Conservation (phyloP, 2,329 filamentous ascomycete species). For the Monilinia fructigena region DNA sequence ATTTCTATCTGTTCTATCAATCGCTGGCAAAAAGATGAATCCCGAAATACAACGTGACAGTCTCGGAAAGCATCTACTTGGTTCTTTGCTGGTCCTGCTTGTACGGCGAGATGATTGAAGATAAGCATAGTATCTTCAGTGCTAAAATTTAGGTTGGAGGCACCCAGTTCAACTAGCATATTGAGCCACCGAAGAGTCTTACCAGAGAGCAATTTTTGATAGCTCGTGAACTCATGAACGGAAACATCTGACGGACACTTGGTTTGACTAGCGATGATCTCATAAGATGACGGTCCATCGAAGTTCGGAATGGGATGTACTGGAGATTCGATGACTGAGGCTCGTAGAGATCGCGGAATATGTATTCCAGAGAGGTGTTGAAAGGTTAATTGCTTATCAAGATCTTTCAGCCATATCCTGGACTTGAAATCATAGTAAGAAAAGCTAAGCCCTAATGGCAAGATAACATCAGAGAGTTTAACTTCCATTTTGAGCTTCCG, state of each 20-base stretch:
- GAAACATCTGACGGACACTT: slow-evolving; percentile 48
- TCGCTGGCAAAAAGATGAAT: slow-evolving; percentile 50
- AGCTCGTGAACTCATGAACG: slow-evolving; percentile 50
- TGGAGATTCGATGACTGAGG: no score
- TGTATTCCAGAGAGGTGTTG: no score
- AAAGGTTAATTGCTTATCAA: no score
- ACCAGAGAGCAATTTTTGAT: slow-evolving; percentile 47
- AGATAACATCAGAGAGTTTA: no score
- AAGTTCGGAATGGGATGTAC: slow-evolving; percentile 14
- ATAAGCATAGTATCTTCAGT: slow-evolving; percentile 47
- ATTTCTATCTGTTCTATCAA: slow-evolving; percentile 49
- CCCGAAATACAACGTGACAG: slow-evolving; percentile 50
- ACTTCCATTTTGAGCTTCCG: no score
- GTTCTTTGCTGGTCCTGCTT: slow-evolving; percentile 51
- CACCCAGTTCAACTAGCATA: slow-evolving; percentile 51
- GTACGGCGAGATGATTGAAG: slow-evolving; percentile 53
- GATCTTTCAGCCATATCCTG: no score
- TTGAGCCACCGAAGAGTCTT: slow-evolving; percentile 48
- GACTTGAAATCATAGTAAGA: no score
- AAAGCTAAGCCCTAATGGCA: no score
- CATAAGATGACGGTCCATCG: slow-evolving; percentile 43
- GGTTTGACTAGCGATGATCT: slow-evolving; percentile 47
- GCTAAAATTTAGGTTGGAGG: slow-evolving; percentile 59
- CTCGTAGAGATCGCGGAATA: no score
- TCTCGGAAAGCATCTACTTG: slow-evolving; percentile 43